phyloP scores from a whole-genome alignment of 257 asterid species.

The Prunella vulgaris region DNA sequence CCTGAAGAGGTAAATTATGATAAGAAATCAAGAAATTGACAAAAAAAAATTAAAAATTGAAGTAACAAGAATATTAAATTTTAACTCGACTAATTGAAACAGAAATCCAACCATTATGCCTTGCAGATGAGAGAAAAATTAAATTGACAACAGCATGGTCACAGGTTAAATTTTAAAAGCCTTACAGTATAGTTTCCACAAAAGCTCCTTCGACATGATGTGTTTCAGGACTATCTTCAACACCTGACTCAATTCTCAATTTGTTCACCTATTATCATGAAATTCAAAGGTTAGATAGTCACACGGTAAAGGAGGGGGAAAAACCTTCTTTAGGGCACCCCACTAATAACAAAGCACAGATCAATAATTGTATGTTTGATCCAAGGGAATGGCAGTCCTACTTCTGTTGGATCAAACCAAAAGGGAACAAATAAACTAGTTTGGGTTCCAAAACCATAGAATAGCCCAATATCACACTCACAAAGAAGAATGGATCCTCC shows the following conservation, averaged over 20 bases:
- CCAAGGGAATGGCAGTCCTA: background rate
- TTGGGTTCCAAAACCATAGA: background rate
- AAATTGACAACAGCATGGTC: background rate
- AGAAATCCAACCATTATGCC: slow-evolving; percentile 16
- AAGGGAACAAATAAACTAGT: background rate
- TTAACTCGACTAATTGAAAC: slow-evolving; percentile 11
- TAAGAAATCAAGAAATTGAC: slow-evolving; percentile 15
- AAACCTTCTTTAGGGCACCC: background rate
- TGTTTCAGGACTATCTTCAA: slow-evolving; percentile 69
- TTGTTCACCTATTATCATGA: slow-evolving; percentile 61
- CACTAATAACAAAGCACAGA: background rate
- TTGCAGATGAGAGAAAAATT: slow-evolving; percentile 16
- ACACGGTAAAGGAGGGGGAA: background rate
- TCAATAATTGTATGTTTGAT: slow-evolving; percentile 1
- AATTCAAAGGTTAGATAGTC: slow-evolving; percentile 14
- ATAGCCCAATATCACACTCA: background rate
- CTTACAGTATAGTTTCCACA: slow-evolving; percentile 89
- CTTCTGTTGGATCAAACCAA: slow-evolving; percentile 3
- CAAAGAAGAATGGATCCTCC: slow-evolving; percentile 3
- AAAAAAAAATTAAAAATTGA: background rate
- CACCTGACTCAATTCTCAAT: slow-evolving; percentile 67
- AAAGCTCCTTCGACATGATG: slow-evolving; percentile 96
- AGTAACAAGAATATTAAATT: background rate
- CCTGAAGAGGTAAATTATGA: slow-evolving; percentile 42
- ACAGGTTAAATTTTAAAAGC: background rate